Base-by-base conservation (phyloP, 2,329 filamentous ascomycete genomes). In the Fusarium denticulatum region DNA sequence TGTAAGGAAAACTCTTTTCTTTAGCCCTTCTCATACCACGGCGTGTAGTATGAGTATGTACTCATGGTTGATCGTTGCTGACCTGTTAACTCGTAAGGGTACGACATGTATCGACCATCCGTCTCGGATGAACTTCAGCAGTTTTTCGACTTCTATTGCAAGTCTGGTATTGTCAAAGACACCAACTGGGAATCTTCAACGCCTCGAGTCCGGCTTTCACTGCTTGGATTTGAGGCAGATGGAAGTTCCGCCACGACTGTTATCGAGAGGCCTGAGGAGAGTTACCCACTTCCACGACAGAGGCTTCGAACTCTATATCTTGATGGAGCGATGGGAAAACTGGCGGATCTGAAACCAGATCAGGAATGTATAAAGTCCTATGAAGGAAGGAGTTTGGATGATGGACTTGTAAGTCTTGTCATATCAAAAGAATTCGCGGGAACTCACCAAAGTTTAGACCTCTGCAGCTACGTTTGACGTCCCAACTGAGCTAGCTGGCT, bases 91-190 rank as follows among this genome's bases (percentile, higher is more conserved):
- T n/a, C 11, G 28, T 18, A 9, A 53, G 50, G 37, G 59, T 26
- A 43, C 1, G 50, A 37, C 20, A 18, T 58, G 15, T 46, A 58
- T 32, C 50, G 34, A 3, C 24, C 20, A 18, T 34, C 40, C 9
- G 26, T 45, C 2, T 28, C 50, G 7, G 50, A 62, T n/a, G 50
- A 62, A 7, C 59, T 62, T 30, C 50, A 57, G 7, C 13, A 5
- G 1, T 46, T 40, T 13, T 39, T 58, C 18, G 50, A 58, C 26
- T 22, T 26, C 13, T 62, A 58, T n/a, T 40, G 30, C 28, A 62
- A 62, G 10, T 15, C 24, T 18, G 26, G 15, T 0, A 30, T 6
- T 8, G 12, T 0, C 6, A 24, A 16, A 7, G 22, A 12, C 7
- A 32, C 8, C 7, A 26, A 34, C 30, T 32, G 32, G 39, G 59